Percentiles rank a stretch among this genome's conserved stretches.
These are phyloP conservation scores for Pistacia atlantica DNA, from an alignment of 345 rosid genomes.

Conservation along the genomic window DNA sequence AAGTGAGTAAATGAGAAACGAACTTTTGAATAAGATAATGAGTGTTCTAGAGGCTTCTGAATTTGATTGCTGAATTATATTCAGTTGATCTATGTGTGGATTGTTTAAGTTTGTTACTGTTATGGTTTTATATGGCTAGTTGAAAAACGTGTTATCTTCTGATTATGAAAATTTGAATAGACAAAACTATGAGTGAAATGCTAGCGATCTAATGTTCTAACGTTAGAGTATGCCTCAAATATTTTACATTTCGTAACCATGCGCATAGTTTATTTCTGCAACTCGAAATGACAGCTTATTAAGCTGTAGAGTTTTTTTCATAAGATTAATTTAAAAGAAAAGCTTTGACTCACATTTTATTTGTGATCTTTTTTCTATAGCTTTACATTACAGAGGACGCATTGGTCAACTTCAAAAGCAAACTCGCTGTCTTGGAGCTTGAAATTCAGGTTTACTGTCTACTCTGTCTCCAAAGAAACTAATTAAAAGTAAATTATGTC, in stretches of 20 bases:
- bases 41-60: not conserved
- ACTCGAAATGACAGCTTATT: no score
- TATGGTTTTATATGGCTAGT: not conserved
- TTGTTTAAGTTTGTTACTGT: no score
- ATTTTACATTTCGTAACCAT: no score
- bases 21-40: not conserved
- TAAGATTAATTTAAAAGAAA: no score
- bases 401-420: slow-evolving; percentile 64
- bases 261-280: no score
- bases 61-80: no score
- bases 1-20: no score
- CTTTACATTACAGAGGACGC: slow-evolving; percentile 57
- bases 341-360: no score
- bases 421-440: slow-evolving; percentile 80
- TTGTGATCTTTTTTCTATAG: slow-evolving; percentile 36
- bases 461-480: slow-evolving; percentile 1
- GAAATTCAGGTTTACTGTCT: slow-evolving; percentile 64
- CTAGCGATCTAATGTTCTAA: not conserved
- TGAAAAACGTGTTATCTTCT: not conserved
- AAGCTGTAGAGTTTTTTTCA: no score
- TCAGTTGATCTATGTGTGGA: no score
- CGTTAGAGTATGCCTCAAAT: no score
- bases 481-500: not conserved
- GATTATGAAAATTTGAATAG: not conserved
- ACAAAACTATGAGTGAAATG: not conserved